Percentiles rank a stretch among this genome's conserved stretches.
These are phyloP conservation scores for Xylaria flabelliformis DNA, from an alignment of 495 filamentous ascomycete species.

Conservation along the genomic window DNA sequence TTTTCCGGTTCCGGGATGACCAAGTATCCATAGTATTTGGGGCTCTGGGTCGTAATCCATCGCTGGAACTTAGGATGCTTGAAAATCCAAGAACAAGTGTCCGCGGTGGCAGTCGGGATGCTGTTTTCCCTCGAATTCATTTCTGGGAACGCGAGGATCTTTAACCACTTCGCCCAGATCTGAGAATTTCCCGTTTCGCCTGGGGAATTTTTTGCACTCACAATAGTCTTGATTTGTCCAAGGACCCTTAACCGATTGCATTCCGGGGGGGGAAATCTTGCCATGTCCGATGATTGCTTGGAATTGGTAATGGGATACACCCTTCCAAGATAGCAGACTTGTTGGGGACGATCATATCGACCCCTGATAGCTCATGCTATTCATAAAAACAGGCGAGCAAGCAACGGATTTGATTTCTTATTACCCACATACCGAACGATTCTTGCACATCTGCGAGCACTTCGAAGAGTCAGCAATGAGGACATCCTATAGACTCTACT, in stretches of 20 bases:
- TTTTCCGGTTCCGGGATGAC: slow-evolving; percentile 11
- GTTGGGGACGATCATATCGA: slow-evolving; percentile 33
- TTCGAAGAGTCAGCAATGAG: background rate
- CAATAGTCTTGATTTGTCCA: slow-evolving; percentile 1
- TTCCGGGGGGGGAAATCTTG: slow-evolving; percentile 34
- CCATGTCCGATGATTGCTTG: slow-evolving; percentile 48
- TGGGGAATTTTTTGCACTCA: background rate
- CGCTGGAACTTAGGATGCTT: background rate
- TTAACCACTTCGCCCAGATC: background rate
- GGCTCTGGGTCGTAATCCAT: background rate
- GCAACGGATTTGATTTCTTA: slow-evolving; percentile 8
- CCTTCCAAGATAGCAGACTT: slow-evolving; percentile 42
- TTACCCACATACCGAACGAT: slow-evolving; percentile 14
- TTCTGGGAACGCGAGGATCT: slow-evolving; percentile 9
- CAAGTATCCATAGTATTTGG: background rate
- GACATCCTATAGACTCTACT: background rate
- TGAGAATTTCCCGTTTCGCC: background rate
- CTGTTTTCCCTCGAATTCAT: slow-evolving; percentile 10
- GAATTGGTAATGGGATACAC: slow-evolving; percentile 40
- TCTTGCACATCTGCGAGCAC: background rate
- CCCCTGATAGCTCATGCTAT: slow-evolving; percentile 26
- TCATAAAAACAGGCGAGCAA: slow-evolving; percentile 31
- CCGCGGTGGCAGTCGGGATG: background rate
- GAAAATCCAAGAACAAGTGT: background rate
- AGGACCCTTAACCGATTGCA: background rate